Base-by-base conservation (phyloP, 768 basidiomycete genomes). In the Termitomyces sp. region DNA sequence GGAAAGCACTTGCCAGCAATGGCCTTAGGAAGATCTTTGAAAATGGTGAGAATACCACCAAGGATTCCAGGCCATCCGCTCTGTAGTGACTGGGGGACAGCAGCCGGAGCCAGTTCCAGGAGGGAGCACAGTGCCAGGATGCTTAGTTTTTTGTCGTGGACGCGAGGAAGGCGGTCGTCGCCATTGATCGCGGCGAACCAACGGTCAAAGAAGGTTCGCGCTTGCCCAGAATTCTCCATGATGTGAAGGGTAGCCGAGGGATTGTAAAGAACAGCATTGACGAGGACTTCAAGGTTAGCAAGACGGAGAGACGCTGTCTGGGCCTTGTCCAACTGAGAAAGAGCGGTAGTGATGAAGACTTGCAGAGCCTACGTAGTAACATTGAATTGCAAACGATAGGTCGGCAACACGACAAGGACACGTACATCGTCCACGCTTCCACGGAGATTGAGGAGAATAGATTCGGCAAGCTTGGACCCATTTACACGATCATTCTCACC, bases 121-220 rank as follows among this genome's bases (percentile, higher is more conserved):
- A 95, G 72, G 44, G 85, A 84, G 60, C 86, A 90, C 56, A 95
- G 69, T 10, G 92, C 84, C 56, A 90, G 68, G 55, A 95, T 83
- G 62, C 82, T 84, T 56, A 95, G 74, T 71, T 89, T 92, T 81
- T 94, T 93, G 73, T 95, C 92, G 67, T 96, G 92, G 43, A 96
- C 92, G 19, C 92, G 83, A 12, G 91, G 90, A 35, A 94, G 79
- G 47, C 77, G 80, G 25, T 69, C 75, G 32, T 78, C 77, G 49
- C 73, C 72, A 56, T 84, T 85, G 70, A 93, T 89, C 11, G 84
- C 83, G 11, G 71, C 80, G 67, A 95, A 94, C 92, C 92, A 95
- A 61, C 76, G 80, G 66, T 91, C 84, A 67, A 95, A 93, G 78
- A 95, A 92, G n/a, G 70, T 66, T 37, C 87, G 84, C 0, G 88